Base-by-base conservation (phyloP, 2,329 filamentous ascomycete genomes). In the Colletotrichum orchidophilum region DNA sequence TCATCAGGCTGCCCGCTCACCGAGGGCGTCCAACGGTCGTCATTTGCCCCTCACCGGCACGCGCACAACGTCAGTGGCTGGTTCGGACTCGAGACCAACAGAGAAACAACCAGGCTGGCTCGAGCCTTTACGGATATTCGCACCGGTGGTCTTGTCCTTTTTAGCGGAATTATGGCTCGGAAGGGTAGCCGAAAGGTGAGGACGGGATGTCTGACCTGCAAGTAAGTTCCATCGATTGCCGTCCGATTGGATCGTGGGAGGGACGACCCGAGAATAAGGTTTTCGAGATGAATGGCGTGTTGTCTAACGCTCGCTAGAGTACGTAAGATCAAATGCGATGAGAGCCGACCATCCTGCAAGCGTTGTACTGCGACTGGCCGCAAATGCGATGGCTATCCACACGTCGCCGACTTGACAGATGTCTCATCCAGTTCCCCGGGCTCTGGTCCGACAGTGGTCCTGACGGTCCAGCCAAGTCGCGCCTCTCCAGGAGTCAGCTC, bases 321-420 rank as follows among this genome's bases (percentile, higher is more conserved):
- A 55, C 85, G 87, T 61, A 86, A 87, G 69, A 84, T 89, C 63
- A 89, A 89, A 76, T 90, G 87, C 76, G 87, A 88, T 72, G 87
- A 90, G 77, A 79, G 78, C n/a, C 87, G 86, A 65, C 87, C 87
- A 1, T 79, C 78, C 42, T 90, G 88, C 74, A 78, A 83, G 33
- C 84, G 86, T 62, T 90, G 88, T 74, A 83, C 83, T 26, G 86
- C 84, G 62, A 89, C 87, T 1, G 87, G 88, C n/a, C 83, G 88
- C 55, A 85, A 83, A 74, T 90, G 88, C 75, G 88, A 90, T 75
- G 88, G 88, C 67, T 90, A 90, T 69, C 76, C 63, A 7, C 74
- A 78, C 67, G 26, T 50, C 13, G 49, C 57, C 42, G 73, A 74
- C 24, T 26, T 53, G 54, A 78, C 21, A 71, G 61, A 58, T 24